These are phyloP conservation scores for Blastobotrys serpentis DNA, from an alignment of 1,139 yeast genomes.

Conservation along the genomic window DNA sequence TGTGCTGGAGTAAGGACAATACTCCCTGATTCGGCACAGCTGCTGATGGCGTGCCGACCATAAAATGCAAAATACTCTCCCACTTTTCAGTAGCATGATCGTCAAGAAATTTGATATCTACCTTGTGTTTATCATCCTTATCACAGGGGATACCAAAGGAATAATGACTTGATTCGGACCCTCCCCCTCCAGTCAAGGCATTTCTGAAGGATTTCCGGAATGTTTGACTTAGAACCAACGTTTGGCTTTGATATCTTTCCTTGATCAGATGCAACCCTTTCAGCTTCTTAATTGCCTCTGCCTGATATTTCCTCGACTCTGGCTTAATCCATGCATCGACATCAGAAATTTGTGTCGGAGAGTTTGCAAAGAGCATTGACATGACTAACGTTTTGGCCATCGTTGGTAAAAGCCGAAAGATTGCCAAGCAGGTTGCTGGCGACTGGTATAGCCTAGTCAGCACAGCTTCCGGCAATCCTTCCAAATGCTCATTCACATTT, in stretches of 20 bases:
- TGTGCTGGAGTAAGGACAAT: conserved; percentile 48
- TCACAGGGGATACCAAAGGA: conserved; percentile 59
- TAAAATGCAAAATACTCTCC: conserved; percentile 94
- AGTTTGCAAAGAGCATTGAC: conserved; percentile 81
- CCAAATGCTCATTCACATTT: conserved; percentile 86
- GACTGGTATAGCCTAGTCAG: conserved; percentile 74
- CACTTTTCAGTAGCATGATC: conserved; percentile 81
- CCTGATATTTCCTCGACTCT: conserved; percentile 49
- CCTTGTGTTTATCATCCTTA: conserved; percentile 50
- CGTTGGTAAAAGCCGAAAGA: conserved; percentile 82
- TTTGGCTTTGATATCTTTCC: conserved; percentile 55
- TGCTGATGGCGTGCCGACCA: conserved; percentile 66
- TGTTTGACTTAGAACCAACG: conserved; percentile 64
- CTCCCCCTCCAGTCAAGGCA: conserved; percentile 76
- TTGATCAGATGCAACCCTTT: conserved; percentile 72
- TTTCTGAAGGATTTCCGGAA: conserved; percentile 74
- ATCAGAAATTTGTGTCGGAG: conserved; percentile 64
- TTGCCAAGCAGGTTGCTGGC: conserved; percentile 93
- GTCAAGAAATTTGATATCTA: conserved; percentile 67
- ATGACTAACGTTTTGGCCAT: conserved; percentile 85
- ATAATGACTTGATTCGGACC: conserved; percentile 37
- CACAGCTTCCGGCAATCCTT: conserved; percentile 80
- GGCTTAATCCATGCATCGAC: conserved; percentile 75
- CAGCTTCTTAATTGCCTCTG: conserved; percentile 76
- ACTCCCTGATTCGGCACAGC: conserved; percentile 52